Evolutionary conservation across 2,329 filamentous ascomycete species (phyloP).

Genomic region (Neocatenulostroma microsporum): DNA sequence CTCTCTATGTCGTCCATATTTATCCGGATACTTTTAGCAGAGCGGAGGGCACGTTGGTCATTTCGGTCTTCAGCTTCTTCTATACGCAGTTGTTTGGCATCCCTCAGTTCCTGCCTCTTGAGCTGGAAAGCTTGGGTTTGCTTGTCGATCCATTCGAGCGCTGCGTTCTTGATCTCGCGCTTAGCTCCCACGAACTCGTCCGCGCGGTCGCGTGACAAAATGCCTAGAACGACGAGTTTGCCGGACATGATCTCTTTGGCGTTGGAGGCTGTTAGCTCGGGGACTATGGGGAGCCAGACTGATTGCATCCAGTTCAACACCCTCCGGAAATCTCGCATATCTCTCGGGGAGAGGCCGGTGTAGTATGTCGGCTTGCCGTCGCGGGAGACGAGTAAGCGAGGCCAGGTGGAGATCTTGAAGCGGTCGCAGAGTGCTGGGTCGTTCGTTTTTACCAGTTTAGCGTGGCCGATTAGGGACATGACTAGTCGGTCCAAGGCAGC

Average conservation of each 20-base stretch:
- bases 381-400: slow-evolving; percentile 79
- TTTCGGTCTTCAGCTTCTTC: slow-evolving; percentile 92
- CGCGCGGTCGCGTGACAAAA: slow-evolving; percentile 70
- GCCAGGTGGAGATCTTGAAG: slow-evolving; percentile 96
- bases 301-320: slow-evolving; percentile 90
- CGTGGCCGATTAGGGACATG: slow-evolving; percentile 81
- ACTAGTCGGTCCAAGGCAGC: slow-evolving; percentile 77
- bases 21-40: slow-evolving; percentile 85
- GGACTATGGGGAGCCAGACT: slow-evolving; percentile 92
- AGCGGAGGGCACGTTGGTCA: slow-evolving; percentile 75
- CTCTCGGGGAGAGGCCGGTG: slow-evolving; percentile 72
- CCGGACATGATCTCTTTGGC: slow-evolving; percentile 91
- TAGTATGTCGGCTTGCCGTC: slow-evolving; percentile 90
- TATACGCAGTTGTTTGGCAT: slow-evolving; percentile 89
- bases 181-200: slow-evolving; percentile 72
- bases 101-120: slow-evolving; percentile 84
- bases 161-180: slow-evolving; percentile 89
- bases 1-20: slow-evolving; percentile 80
- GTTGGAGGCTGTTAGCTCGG: slow-evolving; percentile 84
- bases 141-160: slow-evolving; percentile 96
- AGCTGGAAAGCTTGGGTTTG: slow-evolving; percentile 85
- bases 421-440: slow-evolving; percentile 66
- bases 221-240: slow-evolving; percentile 87
- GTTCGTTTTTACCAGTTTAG: slow-evolving; percentile 84
- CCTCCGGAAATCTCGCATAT: slow-evolving; percentile 80